phyloP scores from a whole-genome alignment of 768 basidiomycete genomes.

The Ephemerocybe angulata region DNA sequence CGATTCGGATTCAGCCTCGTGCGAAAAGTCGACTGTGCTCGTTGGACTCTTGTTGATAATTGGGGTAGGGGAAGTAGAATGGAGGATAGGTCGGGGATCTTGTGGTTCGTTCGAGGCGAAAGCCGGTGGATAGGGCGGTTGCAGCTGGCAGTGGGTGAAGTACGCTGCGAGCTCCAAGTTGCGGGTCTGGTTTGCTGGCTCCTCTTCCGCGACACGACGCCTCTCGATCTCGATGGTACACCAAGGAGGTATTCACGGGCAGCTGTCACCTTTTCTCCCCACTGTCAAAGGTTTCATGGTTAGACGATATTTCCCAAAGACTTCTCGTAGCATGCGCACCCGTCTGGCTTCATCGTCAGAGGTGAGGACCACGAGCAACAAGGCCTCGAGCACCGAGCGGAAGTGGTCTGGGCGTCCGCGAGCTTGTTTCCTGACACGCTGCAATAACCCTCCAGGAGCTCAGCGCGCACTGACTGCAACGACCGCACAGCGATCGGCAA shows the following conservation, averaged over 20 bases:
- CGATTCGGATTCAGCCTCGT: too few relatives aligned
- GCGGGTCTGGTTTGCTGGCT: constrained; percentile 79
- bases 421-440: constrained; percentile 84
- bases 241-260: constrained; percentile 93
- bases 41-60: too few relatives aligned
- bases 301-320: constrained; percentile 1
- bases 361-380: constrained; percentile 76
- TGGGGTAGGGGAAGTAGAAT: too few relatives aligned
- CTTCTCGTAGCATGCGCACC: constrained; percentile 54
- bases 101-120: too few relatives aligned
- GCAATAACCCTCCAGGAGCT: constrained; percentile 86
- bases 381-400: constrained; percentile 72
- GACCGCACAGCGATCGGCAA: constrained; percentile 74
- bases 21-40: too few relatives aligned
- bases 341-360: constrained; percentile 84
- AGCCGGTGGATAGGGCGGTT: constrained; percentile 84
- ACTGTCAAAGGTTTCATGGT: constrained; percentile 42
- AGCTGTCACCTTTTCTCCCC: constrained; percentile 80
- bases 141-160: constrained; percentile 93
- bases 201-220: constrained; percentile 71
- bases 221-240: constrained; percentile 91
- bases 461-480: constrained; percentile 66
- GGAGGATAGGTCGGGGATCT: too few relatives aligned
- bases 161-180: constrained; percentile 95
- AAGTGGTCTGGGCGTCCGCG: constrained; percentile 76